These are phyloP conservation scores for Chlorociboria aeruginascens DNA, from an alignment of 495 filamentous ascomycete species.

Conservation along the genomic window DNA sequence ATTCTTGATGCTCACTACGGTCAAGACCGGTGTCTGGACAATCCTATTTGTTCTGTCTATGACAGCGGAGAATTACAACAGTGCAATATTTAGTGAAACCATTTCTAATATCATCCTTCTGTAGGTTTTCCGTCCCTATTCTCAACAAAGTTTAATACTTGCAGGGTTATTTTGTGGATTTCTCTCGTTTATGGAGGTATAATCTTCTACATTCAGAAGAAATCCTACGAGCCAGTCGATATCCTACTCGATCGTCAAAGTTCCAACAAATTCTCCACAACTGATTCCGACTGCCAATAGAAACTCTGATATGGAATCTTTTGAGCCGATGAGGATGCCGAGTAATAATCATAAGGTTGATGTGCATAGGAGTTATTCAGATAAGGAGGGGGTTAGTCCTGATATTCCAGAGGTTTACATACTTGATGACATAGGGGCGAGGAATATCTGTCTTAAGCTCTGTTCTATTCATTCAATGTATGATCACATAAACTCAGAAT, in stretches of 20 bases:
- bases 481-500: too few species aligned
- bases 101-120: slow-evolving; percentile 9
- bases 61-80: background rate
- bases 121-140: slow-evolving; percentile 7
- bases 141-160: background rate
- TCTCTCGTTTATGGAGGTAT: slow-evolving; percentile 25
- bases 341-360: slow-evolving; percentile 15
- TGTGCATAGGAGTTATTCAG: background rate
- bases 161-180: slow-evolving; percentile 19
- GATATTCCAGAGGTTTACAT: background rate
- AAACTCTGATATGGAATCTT: background rate
- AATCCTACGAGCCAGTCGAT: slow-evolving; percentile 11
- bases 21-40: slow-evolving; percentile 22
- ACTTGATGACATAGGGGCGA: background rate
- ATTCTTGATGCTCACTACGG: slow-evolving; percentile 20
- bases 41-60: slow-evolving; percentile 18
- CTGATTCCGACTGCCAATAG: background rate
- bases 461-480: too few species aligned
- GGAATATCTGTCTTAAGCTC: too few species aligned
- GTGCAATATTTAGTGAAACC: background rate
- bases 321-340: background rate
- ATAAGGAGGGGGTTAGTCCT: background rate
- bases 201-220: slow-evolving; percentile 19
- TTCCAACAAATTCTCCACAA: background rate
- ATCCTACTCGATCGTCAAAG: background rate